Conservation (phyloP, 2,329 filamentous ascomycete species). For the Blumeria graminis region DNA sequence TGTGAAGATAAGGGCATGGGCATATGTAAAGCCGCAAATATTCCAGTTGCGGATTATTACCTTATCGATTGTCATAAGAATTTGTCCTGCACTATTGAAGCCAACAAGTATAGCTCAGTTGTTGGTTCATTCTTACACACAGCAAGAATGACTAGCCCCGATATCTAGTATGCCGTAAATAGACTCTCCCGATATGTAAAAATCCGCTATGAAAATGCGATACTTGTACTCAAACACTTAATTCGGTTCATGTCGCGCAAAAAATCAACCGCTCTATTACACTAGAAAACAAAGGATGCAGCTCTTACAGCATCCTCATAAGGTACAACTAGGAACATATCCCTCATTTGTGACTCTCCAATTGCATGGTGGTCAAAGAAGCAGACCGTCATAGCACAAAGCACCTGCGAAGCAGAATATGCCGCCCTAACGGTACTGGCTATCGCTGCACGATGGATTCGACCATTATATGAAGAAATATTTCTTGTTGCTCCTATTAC, state of each 20-base stretch:
- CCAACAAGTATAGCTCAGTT: background rate
- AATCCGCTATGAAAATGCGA: background rate
- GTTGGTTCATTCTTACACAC: background rate
- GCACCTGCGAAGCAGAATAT: background rate
- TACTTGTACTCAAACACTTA: background rate
- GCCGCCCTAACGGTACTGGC: background rate
- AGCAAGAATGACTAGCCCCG: too few species aligned
- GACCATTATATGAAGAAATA: background rate
- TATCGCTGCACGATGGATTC: background rate
- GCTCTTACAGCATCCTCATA: background rate
- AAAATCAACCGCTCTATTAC: background rate
- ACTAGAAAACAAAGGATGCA: background rate
- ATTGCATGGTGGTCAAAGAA: background rate
- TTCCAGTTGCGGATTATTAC: too few species aligned
- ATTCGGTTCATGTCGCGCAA: background rate
- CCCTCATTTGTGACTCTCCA: background rate
- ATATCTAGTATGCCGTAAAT: background rate
- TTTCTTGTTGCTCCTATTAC: background rate
- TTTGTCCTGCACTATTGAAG: background rate
- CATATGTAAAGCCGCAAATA: too few species aligned
- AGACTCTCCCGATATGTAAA: background rate
- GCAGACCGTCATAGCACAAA: background rate
- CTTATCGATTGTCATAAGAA: background rate
- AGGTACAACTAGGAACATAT: background rate
- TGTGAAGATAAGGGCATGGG: too few species aligned